A percentile compares a stretch with the other conserved stretches of the same genome.
Conservation (phyloP, 345 rosid species). For the Arabidopsis thaliana region TAIR10.1 NC_003075.7:14687001-14687500, state of each 20-base stretch:
- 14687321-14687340: conserved; percentile 4
- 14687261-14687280: not conserved
- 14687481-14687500: no score
- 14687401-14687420: not conserved
- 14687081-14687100: not conserved
- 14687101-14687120: no score
- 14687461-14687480: no score
- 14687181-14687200: not conserved
- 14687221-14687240: not conserved
- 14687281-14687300: conserved; percentile 14
- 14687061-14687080: not conserved
- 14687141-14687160: no score
- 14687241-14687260: conserved; percentile 5
- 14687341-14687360: not conserved
- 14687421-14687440: not conserved
- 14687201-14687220: not conserved
- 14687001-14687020: not conserved
- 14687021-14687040: not conserved
- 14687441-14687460: not conserved
- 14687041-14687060: not conserved
- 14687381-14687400: not conserved
- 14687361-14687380: not conserved
- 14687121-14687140: no score
- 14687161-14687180: not conserved
- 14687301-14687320: not conserved